A percentile compares a stretch with the other conserved stretches of the same genome.
Conservation (phyloP, 1,284 basidiomycete genomes). For the Tausonia pullulans region DNA sequence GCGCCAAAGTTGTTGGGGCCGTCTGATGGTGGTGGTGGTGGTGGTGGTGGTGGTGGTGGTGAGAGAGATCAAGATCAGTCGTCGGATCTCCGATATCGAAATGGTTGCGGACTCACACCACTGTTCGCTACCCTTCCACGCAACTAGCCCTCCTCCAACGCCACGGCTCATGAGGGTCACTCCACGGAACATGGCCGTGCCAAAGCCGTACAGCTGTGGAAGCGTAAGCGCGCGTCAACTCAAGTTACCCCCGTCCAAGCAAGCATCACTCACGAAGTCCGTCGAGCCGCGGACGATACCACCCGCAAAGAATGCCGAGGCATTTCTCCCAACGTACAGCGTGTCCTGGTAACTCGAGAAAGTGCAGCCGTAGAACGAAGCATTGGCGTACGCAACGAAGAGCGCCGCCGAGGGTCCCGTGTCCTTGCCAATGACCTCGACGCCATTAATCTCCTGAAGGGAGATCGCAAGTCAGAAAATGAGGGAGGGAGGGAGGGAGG, state of each 20-base stretch:
- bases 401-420: slow-evolving; percentile 18
- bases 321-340: slow-evolving; percentile 51
- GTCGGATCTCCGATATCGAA: slow-evolving; percentile 23
- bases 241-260: not conserved
- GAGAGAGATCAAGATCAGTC: not conserved
- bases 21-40: slow-evolving; percentile 7
- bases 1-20: slow-evolving; percentile 44
- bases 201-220: slow-evolving; percentile 43
- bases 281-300: slow-evolving; percentile 52
- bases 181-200: slow-evolving; percentile 52
- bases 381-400: slow-evolving; percentile 25
- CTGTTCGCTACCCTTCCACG: slow-evolving; percentile 49
- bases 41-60: not conserved
- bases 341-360: slow-evolving; percentile 57
- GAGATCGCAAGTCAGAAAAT: too few species aligned
- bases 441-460: slow-evolving; percentile 2
- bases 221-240: slow-evolving; percentile 20
- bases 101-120: slow-evolving; percentile 38
- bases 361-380: slow-evolving; percentile 54
- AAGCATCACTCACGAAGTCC: slow-evolving; percentile 41
- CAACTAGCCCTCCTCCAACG: slow-evolving; percentile 50
- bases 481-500: too few species aligned
- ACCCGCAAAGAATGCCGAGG: slow-evolving; percentile 49
- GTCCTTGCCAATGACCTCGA: slow-evolving; percentile 17
- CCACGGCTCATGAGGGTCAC: slow-evolving; percentile 49